Conservation (phyloP, 768 basidiomycete genomes). For the Trametopsis cervina region DNA sequence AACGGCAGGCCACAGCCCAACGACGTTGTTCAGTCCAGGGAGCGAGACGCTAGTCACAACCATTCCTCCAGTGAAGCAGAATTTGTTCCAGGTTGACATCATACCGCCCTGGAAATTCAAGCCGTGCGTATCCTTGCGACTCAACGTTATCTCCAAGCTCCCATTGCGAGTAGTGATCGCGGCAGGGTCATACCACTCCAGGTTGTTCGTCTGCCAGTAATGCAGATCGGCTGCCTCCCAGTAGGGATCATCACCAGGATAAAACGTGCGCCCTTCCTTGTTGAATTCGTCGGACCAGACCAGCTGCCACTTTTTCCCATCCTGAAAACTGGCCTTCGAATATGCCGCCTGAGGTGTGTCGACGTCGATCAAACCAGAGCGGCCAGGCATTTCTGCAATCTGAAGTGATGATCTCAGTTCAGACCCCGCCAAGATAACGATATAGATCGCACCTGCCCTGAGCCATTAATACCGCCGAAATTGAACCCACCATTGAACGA, state of each 20-base stretch:
- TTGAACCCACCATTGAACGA: conserved; percentile 34
- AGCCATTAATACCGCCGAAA: conserved; percentile 37
- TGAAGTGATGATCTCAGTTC: conserved; percentile 15
- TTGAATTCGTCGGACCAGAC: conserved; percentile 93
- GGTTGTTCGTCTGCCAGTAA: conserved; percentile 41
- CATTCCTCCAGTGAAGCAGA: conserved; percentile 83
- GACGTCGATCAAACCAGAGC: conserved; percentile 56
- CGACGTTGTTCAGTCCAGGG: conserved; percentile 59
- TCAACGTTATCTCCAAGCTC: conserved; percentile 44
- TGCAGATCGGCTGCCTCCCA: conserved; percentile 42
- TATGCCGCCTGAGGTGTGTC: conserved; percentile 54
- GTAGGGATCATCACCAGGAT: conserved; percentile 63
- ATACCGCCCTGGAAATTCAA: conserved; percentile 35
- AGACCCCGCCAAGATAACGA: neutral
- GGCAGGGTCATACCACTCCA: conserved; percentile 84
- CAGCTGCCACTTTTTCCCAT: conserved; percentile 60
- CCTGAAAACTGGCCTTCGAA: conserved; percentile 46
- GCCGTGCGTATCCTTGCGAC: conserved; percentile 44
- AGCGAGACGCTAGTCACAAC: conserved; percentile 59
- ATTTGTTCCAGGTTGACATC: conserved; percentile 66
- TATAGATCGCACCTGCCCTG: conserved; percentile 31
- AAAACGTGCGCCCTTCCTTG: conserved; percentile 70
- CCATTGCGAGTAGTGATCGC: conserved; percentile 41
- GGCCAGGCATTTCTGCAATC: conserved; percentile 56
- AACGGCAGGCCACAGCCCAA: conserved; percentile 48